Evolutionary conservation across 2,329 filamentous ascomycete species (phyloP), one percentile per base, ranked within the genome.

Genomic region (Phyllosticta citribraziliensis): DNA sequence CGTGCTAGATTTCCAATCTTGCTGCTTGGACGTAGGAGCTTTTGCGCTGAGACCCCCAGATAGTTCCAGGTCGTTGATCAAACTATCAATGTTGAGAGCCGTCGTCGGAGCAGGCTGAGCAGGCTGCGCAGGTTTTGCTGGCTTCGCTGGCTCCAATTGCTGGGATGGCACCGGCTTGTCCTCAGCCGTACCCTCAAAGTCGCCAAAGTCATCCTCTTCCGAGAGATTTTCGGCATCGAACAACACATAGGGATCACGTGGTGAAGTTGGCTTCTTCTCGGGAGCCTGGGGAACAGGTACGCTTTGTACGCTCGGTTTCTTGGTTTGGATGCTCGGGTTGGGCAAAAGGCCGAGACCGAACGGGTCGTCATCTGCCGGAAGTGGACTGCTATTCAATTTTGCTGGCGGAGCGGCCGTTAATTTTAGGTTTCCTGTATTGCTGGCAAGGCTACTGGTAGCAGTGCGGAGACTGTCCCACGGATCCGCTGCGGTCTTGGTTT

Each of bases 211-310:
- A 22, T 67, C 66, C 19, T 72, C 72, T 17, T 73, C 72, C 52
- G 71, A 62, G 14, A 62, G 68, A 60, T 75, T 72, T 58, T 74
- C 72, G 52, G 70, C 74, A 63, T 76, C 74, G 60, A 76, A 76
- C 2, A 76, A 63, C 2, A 76, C 72, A 61, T 69, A 74, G 3
- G 73, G 68, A 64, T 75, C 72, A 19, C 67, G 60, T 33, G 70
- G 35, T 33, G 60, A 17, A n/a, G 60, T 8, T 9, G 56, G 22
- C 20, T 54, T 57, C 40, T 47, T 51, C 59, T 61, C 33, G 47
- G 47, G 24, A 40, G 51, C 17, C 6, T 22, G 52, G 22, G 52
- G 52, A 9, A 47, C n/a, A 9, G 59, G 35, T 11, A 57, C 14
- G 5, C 14, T 52, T 14, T 33, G 58, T 19, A 8, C 51, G 51